Base-by-base conservation (phyloP, 495 filamentous ascomycete species). In the Chaetomium tenue region DNA sequence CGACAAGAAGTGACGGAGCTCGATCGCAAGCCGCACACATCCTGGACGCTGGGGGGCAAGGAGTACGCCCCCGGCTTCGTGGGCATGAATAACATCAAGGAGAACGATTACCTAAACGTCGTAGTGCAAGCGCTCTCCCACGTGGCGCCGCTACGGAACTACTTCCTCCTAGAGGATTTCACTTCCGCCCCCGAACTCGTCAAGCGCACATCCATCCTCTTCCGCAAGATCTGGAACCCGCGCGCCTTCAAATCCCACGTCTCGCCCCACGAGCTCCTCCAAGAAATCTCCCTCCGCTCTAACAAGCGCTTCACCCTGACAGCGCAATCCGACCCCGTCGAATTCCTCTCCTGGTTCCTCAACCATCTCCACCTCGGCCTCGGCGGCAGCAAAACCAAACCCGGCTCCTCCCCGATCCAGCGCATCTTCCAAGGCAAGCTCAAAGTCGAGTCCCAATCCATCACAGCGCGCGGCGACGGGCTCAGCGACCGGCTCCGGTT, bases 71-170 rank as follows among this genome's bases (percentile, higher is more conserved):
- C 91, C 66, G 91, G 94, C 5, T 99, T 96, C 73, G 92, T 99
- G 66, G 94, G 94, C 64, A 92, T 99, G 88, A 98, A 99, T 80
- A 97, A 99, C 75, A 98, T 99, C 81, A 99, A 99, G 75, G 91
- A 91, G 55, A 99, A 99, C 77, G 94, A 99, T 77, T 99, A 98
- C 76, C 83, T 98, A 68, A 99, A 99, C 72, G 93, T 97, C 8
- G 86, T 97, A 8, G 87, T 94, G n/a, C 95, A 99, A 71, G 87
- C 94, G 15, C 82, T 99, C 16, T 88, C 93, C 1, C 94, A 99
- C 77, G 91, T 97, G 25, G 76, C 87, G 6, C 94, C 95, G 1
- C 82, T 99, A 57, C 89, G 95, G 39, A 97, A 98, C 72, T 97
- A 86, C 77, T 88, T 97, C 76, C 87, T 99, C 72, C 85, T 97